Conservation (phyloP, 2,329 filamentous ascomycete species). For the Clathrospora elynae region DNA sequence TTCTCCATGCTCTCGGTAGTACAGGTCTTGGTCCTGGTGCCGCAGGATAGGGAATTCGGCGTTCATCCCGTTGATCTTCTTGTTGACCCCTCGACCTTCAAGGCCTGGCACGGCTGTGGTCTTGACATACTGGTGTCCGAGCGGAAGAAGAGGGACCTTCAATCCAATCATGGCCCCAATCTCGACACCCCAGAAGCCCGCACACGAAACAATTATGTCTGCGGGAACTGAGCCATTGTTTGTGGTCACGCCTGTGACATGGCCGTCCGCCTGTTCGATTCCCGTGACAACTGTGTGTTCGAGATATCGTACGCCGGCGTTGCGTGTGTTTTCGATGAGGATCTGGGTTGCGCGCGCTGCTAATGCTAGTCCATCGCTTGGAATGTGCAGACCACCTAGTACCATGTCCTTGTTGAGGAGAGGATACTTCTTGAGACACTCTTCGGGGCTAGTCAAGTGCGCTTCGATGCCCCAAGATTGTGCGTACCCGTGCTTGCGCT, state of each 20-base stretch:
- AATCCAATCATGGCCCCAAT: slow-evolving; percentile 66
- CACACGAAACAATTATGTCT: slow-evolving; percentile 67
- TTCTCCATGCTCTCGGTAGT: slow-evolving; percentile 68
- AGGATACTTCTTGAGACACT: slow-evolving; percentile 61
- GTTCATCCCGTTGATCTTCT: slow-evolving; percentile 53
- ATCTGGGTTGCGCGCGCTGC: slow-evolving; percentile 66
- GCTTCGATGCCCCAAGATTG: slow-evolving; percentile 66
- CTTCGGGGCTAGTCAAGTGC: slow-evolving; percentile 56
- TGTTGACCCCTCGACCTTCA: slow-evolving; percentile 48
- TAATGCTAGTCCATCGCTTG: slow-evolving; percentile 64
- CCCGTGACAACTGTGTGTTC: slow-evolving; percentile 63
- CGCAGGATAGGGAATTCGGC: slow-evolving; percentile 64
- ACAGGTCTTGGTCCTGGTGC: slow-evolving; percentile 67
- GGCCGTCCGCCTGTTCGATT: slow-evolving; percentile 56
- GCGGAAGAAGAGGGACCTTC: slow-evolving; percentile 62
- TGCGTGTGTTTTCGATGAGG: slow-evolving; percentile 62
- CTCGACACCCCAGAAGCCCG: slow-evolving; percentile 70
- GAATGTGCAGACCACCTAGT: slow-evolving; percentile 64
- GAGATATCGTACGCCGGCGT: slow-evolving; percentile 64
- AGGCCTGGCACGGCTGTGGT: slow-evolving; percentile 59
- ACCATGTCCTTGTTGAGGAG: slow-evolving; percentile 59
- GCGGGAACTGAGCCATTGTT: slow-evolving; percentile 57
- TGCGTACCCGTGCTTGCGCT: slow-evolving; percentile 66
- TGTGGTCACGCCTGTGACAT: slow-evolving; percentile 63
- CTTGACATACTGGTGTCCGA: slow-evolving; percentile 69